phyloP scores from a whole-genome alignment of 129 eudicot genomes.

The sunflower (Helianthus annuus) region HanXRQr2.0-SUNRISE NC_035444.2:5034285-5034784 shows the following conservation, averaged over 20 bases:
- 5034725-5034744: conserved; percentile 84
- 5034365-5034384: conserved; percentile 44
- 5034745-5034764: conserved; percentile 79
- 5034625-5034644: conserved; percentile 90
- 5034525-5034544: conserved; percentile 43
- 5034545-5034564: conserved; percentile 37
- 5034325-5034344: conserved; percentile 70
- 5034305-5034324: conserved; percentile 46
- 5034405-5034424: conserved; percentile 90
- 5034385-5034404: conserved; percentile 61
- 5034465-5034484: conserved; percentile 90
- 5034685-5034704: conserved; percentile 67
- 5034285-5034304: conserved; percentile 65
- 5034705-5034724: conserved; percentile 73
- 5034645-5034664: conserved; percentile 86
- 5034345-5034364: conserved; percentile 59
- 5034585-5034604: conserved; percentile 82
- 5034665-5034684: conserved; percentile 85
- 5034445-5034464: conserved; percentile 67
- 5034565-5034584: conserved; percentile 68
- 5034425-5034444: conserved; percentile 77
- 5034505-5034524: conserved; percentile 48
- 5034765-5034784: conserved; percentile 67
- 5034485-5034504: conserved; percentile 72
- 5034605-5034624: conserved; percentile 86